A percentile compares a stretch with the other conserved stretches of the same genome.
These are phyloP conservation scores for Laguncularia racemosa DNA, from an alignment of 345 rosid species.

Conservation along the genomic window DNA sequence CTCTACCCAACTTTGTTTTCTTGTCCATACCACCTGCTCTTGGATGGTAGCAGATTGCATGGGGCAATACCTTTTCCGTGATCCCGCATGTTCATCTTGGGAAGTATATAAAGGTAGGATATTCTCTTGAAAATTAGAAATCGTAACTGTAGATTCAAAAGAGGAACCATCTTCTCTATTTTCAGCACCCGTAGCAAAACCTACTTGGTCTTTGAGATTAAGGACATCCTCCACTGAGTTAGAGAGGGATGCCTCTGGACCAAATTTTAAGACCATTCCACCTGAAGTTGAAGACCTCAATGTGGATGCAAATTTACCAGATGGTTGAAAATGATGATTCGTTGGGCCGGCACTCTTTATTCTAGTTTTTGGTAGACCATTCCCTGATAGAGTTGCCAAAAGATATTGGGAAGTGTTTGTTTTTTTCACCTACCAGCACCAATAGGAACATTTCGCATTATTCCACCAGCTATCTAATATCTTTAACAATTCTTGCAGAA, in stretches of 20 bases:
- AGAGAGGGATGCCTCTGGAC: constrained; percentile 47
- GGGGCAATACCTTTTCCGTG: constrained; percentile 52
- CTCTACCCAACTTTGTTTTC: too few species aligned
- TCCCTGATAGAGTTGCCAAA: constrained; percentile 42
- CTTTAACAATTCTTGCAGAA: constrained; percentile 83
- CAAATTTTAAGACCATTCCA: constrained; percentile 47
- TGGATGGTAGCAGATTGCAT: constrained; percentile 62
- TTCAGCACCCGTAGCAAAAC: constrained; percentile 20
- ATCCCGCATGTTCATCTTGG: constrained; percentile 22
- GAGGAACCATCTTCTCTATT: constrained; percentile 32
- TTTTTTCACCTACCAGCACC: constrained; percentile 75
- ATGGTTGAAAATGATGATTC: constrained; percentile 25
- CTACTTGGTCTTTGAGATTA: constrained; percentile 40
- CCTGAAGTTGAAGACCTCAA: constrained; percentile 32
- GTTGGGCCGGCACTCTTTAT: constrained; percentile 29
- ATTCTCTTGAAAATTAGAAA: constrained; percentile 17
- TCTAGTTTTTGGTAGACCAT: constrained; percentile 29
- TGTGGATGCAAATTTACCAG: constrained; percentile 23
- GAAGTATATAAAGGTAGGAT: constrained; percentile 16
- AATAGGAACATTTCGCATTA: constrained; percentile 70
- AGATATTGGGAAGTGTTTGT: constrained; percentile 63
- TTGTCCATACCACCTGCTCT: constrained; percentile 80
- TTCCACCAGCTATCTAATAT: constrained; percentile 85
- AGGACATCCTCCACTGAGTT: constrained; percentile 48
- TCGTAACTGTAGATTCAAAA: constrained; percentile 27